These are phyloP conservation scores for Lyophyllum shimeji DNA, from an alignment of 768 basidiomycete genomes.

Conservation along the genomic window DNA sequence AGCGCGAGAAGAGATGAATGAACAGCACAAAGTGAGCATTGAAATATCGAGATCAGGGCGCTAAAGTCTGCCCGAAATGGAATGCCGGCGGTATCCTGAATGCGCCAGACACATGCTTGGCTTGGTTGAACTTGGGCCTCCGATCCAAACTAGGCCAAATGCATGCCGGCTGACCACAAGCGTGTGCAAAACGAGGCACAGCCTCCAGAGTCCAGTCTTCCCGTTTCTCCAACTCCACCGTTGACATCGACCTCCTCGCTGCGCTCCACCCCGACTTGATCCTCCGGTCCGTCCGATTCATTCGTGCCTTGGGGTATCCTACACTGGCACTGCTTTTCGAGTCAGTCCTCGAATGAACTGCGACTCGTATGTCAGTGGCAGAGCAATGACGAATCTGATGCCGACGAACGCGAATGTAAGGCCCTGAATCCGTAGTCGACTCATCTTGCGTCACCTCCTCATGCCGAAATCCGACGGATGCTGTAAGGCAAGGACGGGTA, in stretches of 20 bases:
- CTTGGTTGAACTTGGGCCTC: no score
- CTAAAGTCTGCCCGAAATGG: background rate
- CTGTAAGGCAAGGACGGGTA: background rate
- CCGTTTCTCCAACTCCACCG: background rate
- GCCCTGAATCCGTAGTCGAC: background rate
- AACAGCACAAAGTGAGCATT: background rate
- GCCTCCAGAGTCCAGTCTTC: constrained; percentile 1
- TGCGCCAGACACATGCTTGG: no score
- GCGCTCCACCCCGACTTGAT: background rate
- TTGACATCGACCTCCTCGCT: background rate
- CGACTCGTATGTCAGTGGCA: no score
- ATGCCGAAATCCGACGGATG: background rate
- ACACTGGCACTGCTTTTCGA: background rate
- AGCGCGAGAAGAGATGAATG: background rate
- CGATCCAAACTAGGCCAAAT: background rate
- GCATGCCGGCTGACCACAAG: background rate
- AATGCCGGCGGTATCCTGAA: background rate
- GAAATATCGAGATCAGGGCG: background rate
- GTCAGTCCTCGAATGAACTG: background rate
- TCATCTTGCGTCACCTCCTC: background rate
- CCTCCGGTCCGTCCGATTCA: no score
- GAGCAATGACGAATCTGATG: background rate
- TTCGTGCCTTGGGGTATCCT: background rate
- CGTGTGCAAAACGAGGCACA: constrained; percentile 14
- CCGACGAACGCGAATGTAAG: background rate